Evolutionary conservation across 306 rosid genomes (phyloP), one percentile per base, ranked within the genome.

Genomic region (Gastrolobium villosum): DNA sequence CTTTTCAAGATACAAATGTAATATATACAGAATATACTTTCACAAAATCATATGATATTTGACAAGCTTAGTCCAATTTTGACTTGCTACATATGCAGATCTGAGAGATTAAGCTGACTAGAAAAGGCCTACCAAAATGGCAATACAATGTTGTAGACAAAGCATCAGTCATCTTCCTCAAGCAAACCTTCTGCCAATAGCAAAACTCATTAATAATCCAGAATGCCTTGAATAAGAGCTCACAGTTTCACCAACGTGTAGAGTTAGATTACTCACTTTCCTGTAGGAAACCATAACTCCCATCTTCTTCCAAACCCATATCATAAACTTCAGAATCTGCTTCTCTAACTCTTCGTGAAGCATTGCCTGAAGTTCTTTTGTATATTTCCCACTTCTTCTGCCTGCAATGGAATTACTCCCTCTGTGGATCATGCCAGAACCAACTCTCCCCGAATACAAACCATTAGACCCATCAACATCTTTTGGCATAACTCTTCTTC

Each of bases 271-370:
- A 79, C 60, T 87, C 87, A 63, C 77, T 84, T 61, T 77, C 63
- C 26, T 52, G 59, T 44, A 14, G 77, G 70, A 91, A 77, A 8
- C 87, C 87, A 72, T 85, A 89, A 44, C 86, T 89, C 63, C 97
- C 99, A 70, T 93, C 96, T 50, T 83, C 83, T 79, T 83, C 87
- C 86, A 91, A 86, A 79, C 78, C 87, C 98, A 95, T 91, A 73
- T 92, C 93, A 66, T 83, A 89, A 41, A 89, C 90, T 61, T 88
- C 89, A 32, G 95, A 84, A 41, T 70, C 57, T 41, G 83, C 43
- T 74, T 46, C 84, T 64, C 75, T 70, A 70, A 56, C 55, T 65
- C 74, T 60, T 81, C 9, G 28, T 11, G 80, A 83, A 77, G 79
- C 72, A 79, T 82, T 78, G 70, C 79, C 44, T 63, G 69, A 72